Evolutionary conservation across 257 asterid genomes (phyloP).

Genomic region (Galeopsis tetrahit): DNA sequence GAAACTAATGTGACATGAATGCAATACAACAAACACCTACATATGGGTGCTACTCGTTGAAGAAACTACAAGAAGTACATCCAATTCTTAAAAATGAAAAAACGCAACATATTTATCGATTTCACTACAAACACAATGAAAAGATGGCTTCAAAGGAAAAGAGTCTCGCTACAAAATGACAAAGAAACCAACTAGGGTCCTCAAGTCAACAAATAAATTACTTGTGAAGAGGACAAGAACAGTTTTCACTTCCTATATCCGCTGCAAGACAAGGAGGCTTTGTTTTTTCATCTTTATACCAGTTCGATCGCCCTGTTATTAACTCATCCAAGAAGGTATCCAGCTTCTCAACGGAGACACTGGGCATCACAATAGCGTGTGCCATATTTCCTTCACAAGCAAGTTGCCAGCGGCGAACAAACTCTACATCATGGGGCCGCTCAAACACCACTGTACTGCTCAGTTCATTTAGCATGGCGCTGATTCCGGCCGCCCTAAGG

Average conservation of each 20-base stretch:
- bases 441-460: slow-evolving; percentile 98
- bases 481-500: slow-evolving; percentile 70
- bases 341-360: slow-evolving; percentile 75
- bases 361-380: slow-evolving; percentile 90
- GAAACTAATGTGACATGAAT: not conserved
- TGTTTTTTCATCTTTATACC: slow-evolving; percentile 64
- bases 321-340: slow-evolving; percentile 69
- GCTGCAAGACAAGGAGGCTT: slow-evolving; percentile 82
- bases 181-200: slow-evolving; percentile 19
- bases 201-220: slow-evolving; percentile 33
- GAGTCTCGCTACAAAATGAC: slow-evolving; percentile 27
- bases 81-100: slow-evolving; percentile 8
- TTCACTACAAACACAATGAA: slow-evolving; percentile 20
- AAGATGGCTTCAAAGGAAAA: slow-evolving; percentile 20
- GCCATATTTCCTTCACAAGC: slow-evolving; percentile 96
- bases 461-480: slow-evolving; percentile 92
- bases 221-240: slow-evolving; percentile 57
- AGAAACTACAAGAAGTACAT: slow-evolving; percentile 11
- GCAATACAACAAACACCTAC: slow-evolving; percentile 11
- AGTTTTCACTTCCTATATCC: slow-evolving; percentile 71
- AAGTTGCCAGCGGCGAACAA: slow-evolving; percentile 94
- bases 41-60: not conserved
- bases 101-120: not conserved
- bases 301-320: slow-evolving; percentile 56
- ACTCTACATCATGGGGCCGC: slow-evolving; percentile 84